Evolutionary conservation across 2,329 filamentous ascomycete species (phyloP).

Genomic region (Alternaria sp.): DNA sequence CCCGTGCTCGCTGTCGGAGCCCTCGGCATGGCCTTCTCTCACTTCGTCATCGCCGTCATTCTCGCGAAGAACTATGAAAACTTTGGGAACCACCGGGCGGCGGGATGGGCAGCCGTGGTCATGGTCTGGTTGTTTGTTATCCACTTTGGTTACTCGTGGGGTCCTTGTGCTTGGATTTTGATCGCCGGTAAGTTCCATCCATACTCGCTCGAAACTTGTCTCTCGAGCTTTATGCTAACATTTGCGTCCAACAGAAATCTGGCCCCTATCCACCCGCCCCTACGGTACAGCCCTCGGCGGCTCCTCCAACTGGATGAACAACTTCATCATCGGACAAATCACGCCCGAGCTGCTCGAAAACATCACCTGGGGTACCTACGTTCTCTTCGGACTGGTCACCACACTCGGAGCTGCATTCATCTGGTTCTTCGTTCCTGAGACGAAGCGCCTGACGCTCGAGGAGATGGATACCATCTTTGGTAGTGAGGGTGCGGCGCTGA

Average conservation of each 20-base stretch:
- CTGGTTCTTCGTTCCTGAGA: slow-evolving; percentile 61
- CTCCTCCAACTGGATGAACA: slow-evolving; percentile 57
- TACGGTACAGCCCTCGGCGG: slow-evolving; percentile 75
- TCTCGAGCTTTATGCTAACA: no score
- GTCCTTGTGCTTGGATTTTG: slow-evolving; percentile 76
- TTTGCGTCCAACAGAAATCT: slow-evolving; percentile 58
- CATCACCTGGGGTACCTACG: slow-evolving; percentile 74
- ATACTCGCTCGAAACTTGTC: no score
- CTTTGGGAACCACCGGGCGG: slow-evolving; percentile 62
- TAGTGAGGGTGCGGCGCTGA: slow-evolving; percentile 67
- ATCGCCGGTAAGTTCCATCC: slow-evolving; percentile 53
- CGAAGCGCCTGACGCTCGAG: slow-evolving; percentile 60
- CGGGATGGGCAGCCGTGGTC: slow-evolving; percentile 72
- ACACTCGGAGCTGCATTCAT: slow-evolving; percentile 65
- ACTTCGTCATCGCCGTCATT: slow-evolving; percentile 75
- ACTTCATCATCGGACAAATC: slow-evolving; percentile 70
- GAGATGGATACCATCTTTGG: slow-evolving; percentile 72
- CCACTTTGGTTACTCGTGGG: slow-evolving; percentile 79
- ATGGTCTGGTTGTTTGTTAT: slow-evolving; percentile 80
- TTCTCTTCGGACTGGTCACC: slow-evolving; percentile 72
- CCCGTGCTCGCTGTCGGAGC: slow-evolving; percentile 68
- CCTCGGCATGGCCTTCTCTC: slow-evolving; percentile 72
- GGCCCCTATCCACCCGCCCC: slow-evolving; percentile 70
- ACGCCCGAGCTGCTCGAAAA: slow-evolving; percentile 70
- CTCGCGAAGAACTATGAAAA: slow-evolving; percentile 66